phyloP scores from a whole-genome alignment of 2,329 filamentous ascomycete species.

The Calycina herbarum region DNA sequence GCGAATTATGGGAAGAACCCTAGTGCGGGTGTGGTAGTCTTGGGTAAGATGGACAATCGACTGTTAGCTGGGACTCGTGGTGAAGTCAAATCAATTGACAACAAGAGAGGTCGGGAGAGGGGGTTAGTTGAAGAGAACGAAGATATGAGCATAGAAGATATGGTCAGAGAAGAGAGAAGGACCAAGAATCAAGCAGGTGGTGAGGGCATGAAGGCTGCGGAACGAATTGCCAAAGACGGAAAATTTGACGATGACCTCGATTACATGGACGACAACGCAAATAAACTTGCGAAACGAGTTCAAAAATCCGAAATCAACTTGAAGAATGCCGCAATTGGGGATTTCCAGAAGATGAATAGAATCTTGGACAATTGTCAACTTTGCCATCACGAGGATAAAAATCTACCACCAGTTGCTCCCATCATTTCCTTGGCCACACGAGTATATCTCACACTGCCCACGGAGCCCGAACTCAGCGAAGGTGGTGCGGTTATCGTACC shows the following conservation, averaged over 20 bases:
- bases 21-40: constrained; percentile 70
- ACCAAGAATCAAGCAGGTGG: constrained; percentile 76
- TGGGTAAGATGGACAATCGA: constrained; percentile 86
- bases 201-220: constrained; percentile 79
- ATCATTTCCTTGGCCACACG: constrained; percentile 83
- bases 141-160: constrained; percentile 94
- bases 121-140: constrained; percentile 87
- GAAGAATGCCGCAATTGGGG: constrained; percentile 80
- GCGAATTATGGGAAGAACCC: constrained; percentile 57
- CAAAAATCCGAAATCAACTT: constrained; percentile 87
- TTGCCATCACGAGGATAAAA: constrained; percentile 86
- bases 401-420: constrained; percentile 75
- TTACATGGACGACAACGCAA: constrained; percentile 96
- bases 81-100: constrained; percentile 78
- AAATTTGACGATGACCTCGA: constrained; percentile 93
- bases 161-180: constrained; percentile 91
- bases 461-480: constrained; percentile 81
- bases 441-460: constrained; percentile 84
- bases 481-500: constrained; percentile 88
- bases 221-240: constrained; percentile 88
- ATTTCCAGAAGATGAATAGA: constrained; percentile 86
- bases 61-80: constrained; percentile 72
- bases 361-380: constrained; percentile 86
- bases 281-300: constrained; percentile 81
- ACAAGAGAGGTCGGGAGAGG: constrained; percentile 78